Evolutionary conservation across 441 rosid species (phyloP), one percentile per base, ranked within the genome.

Genomic region (Dalechampia spathulata): DNA sequence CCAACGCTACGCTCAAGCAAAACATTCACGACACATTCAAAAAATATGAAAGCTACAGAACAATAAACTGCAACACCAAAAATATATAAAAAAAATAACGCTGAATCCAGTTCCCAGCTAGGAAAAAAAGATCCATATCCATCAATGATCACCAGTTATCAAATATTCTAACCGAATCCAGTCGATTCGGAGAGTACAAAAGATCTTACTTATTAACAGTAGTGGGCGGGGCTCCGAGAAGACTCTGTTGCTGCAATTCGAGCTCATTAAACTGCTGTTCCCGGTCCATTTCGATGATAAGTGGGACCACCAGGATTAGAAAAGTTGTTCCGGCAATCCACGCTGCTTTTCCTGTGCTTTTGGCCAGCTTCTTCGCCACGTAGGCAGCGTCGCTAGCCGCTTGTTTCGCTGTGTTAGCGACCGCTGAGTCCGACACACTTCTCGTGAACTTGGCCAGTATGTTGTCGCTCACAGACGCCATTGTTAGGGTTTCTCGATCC

Each of bases 261-360:
- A 85, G 63, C 28, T 85, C 93, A 57, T 54, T 82, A 60, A 84
- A 49, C 70, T 82, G 92, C 49, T 79, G 84, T 52, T 87, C 92
- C n/a, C 86, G 83, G 60, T 87, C 92, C 87, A 82, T 82, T 71
- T 74, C 90, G 49, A 87, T 77, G 60, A 82, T 84, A 53, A 87
- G 63, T 0, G 92, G 96, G n/a, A 82, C 89, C 2, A 70, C 78
- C 10, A 79, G 73, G 54, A 89, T 71, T 13, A 82, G 76, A 60
- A 80, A 78, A 2, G 95, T 82, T 30, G 95, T 82, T 4, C 95
- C 95, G 2, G 83, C 80, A 58, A 84, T 84, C 92, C 89, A 84
- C 46, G 89, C 92, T 4, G 92, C 95, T 76, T 83, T 84, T 8
- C 95, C 95, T 0, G 87, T 87, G 80, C 89, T 83, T 52, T 72